Percentiles rank a stretch among this genome's conserved stretches.
Evolutionary conservation across 140 eudicot species (phyloP).

Genomic region (Anethum foeniculum): DNA sequence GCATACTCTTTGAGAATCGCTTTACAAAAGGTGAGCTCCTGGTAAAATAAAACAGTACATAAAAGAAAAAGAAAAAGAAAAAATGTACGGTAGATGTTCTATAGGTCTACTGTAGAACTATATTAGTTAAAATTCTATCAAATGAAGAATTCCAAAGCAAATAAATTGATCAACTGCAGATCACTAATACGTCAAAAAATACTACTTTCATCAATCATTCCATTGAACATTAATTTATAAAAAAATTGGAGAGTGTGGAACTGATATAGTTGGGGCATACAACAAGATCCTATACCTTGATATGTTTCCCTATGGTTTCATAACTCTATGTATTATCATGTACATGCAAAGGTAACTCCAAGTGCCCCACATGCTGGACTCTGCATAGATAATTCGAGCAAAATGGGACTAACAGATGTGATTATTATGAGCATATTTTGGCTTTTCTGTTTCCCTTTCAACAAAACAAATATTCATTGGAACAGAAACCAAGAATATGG

Average conservation of each 20-base stretch:
- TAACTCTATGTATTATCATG: too few species aligned
- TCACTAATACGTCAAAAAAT: neutral
- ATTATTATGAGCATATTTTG: neutral
- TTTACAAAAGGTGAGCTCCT: constrained; percentile 42
- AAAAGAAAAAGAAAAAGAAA: neutral
- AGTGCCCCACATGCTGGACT: neutral
- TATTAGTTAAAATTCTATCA: neutral
- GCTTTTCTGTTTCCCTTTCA: neutral
- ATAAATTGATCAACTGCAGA: neutral
- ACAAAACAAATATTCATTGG: too few species aligned
- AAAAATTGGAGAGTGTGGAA: neutral
- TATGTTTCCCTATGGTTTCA: too few species aligned
- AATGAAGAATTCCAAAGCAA: neutral
- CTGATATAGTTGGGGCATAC: neutral
- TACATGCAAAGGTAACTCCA: too few species aligned
- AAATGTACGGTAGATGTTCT: neutral
- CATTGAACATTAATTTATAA: neutral
- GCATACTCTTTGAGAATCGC: constrained; percentile 35
- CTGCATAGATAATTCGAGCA: neutral
- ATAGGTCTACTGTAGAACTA: neutral
- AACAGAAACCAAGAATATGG: too few species aligned
- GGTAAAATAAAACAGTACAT: neutral
- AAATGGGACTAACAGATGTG: neutral
- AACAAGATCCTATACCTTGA: neutral
- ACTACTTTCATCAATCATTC: neutral